These are phyloP conservation scores for Dothidotthia symphoricarpi DNA, from an alignment of 2,329 filamentous ascomycete genomes.

Conservation along the genomic window DNA sequence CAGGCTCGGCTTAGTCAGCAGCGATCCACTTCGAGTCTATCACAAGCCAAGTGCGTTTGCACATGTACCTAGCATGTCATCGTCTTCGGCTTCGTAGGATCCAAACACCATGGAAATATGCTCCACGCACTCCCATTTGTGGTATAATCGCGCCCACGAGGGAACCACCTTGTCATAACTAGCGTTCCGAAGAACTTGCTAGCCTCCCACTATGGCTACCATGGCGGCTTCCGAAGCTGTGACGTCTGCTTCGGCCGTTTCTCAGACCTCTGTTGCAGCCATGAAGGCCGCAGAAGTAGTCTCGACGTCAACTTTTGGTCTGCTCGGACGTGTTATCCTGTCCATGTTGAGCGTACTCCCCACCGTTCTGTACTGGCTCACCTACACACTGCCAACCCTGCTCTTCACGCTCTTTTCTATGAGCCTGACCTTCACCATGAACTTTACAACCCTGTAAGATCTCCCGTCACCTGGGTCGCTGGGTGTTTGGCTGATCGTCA, in stretches of 20 bases:
- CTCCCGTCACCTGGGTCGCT: background rate
- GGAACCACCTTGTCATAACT: conserved; percentile 9
- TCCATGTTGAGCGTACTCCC: conserved; percentile 56
- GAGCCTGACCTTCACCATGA: conserved; percentile 96
- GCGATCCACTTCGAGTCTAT: conserved; percentile 7
- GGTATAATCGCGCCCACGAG: conserved; percentile 3
- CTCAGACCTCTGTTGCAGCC: conserved; percentile 20
- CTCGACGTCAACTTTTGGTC: conserved; percentile 41
- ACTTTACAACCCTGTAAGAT: conserved; percentile 86
- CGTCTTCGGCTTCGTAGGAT: too few species aligned
- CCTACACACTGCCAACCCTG: conserved; percentile 84
- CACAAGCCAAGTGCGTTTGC: conserved; percentile 18
- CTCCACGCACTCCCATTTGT: conserved; percentile 4
- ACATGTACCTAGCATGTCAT: too few species aligned
- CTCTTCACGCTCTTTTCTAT: conserved; percentile 88
- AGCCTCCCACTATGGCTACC: conserved; percentile 9
- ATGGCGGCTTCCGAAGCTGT: conserved; percentile 27
- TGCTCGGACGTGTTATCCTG: conserved; percentile 51
- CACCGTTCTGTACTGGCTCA: conserved; percentile 68
- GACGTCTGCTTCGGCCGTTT: conserved; percentile 21
- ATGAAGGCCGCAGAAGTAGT: conserved; percentile 21
- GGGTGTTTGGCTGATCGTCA: too few species aligned
- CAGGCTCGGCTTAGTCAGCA: conserved; percentile 9
- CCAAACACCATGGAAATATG: conserved; percentile 19
- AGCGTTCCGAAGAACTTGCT: background rate